phyloP scores from a whole-genome alignment of 345 rosid genomes.

The Salix exigua region DNA sequence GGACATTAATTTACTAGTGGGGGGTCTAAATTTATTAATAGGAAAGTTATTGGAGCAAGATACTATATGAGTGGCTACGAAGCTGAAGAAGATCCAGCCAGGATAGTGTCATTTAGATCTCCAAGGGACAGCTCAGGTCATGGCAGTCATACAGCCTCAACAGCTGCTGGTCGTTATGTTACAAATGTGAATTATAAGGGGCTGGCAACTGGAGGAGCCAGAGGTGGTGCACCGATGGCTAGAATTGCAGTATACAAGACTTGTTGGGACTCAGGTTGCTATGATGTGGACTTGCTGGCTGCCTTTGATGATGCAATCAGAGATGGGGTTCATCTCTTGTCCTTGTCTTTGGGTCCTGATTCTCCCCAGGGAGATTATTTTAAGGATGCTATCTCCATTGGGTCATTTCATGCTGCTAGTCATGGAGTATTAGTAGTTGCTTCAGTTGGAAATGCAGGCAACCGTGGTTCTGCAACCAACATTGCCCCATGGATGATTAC shows the following conservation, averaged over 20 bases:
- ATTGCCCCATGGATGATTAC: conserved; percentile 62
- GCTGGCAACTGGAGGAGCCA: conserved; percentile 47
- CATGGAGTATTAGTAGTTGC: conserved; percentile 50
- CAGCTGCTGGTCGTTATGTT: conserved; percentile 52
- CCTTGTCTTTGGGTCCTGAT: conserved; percentile 51
- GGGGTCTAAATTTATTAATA: conserved; percentile 1
- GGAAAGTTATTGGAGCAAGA: conserved; percentile 59
- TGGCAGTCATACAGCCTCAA: conserved; percentile 59
- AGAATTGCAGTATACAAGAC: conserved; percentile 55
- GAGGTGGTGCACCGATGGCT: conserved; percentile 61
- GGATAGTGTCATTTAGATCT: conserved; percentile 34
- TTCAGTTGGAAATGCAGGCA: conserved; percentile 54
- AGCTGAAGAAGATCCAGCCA: conserved; percentile 42
- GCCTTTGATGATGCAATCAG: conserved; percentile 57
- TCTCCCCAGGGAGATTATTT: conserved; percentile 54
- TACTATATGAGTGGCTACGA: conserved; percentile 47
- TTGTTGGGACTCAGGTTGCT: conserved; percentile 54
- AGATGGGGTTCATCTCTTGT: conserved; percentile 53
- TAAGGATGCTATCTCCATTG: conserved; percentile 55
- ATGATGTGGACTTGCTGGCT: conserved; percentile 46
- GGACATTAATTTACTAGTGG: not conserved
- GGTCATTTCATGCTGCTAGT: conserved; percentile 50
- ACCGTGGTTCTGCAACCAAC: conserved; percentile 44
- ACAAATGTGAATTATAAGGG: conserved; percentile 41
- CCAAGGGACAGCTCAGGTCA: conserved; percentile 58